Conservation (phyloP, 75 land plant species). For the Picea glauca region DNA sequence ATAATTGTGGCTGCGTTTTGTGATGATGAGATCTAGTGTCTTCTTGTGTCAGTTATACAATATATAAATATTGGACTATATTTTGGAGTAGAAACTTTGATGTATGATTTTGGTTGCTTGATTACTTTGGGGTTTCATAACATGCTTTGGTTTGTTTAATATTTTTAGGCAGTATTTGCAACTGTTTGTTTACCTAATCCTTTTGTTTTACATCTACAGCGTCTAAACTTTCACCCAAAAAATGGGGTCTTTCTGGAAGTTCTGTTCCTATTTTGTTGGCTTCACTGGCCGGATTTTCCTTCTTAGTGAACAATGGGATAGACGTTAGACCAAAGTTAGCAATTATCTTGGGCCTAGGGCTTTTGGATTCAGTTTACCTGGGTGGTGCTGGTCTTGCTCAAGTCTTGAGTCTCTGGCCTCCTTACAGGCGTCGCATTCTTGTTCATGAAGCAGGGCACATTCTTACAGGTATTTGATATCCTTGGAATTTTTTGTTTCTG, state of each 20-base stretch:
- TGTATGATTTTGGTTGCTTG: too few species aligned
- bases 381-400: slow-evolving; percentile 84
- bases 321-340: slow-evolving; percentile 70
- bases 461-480: slow-evolving; percentile 50
- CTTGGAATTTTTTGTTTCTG: not conserved
- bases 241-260: slow-evolving; percentile 80
- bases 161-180: not conserved
- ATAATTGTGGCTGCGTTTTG: not conserved
- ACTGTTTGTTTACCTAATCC: not conserved
- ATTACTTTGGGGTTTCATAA: not conserved
- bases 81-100: not conserved
- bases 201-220: slow-evolving; percentile 39
- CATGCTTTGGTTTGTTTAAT: not conserved
- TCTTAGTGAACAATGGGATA: slow-evolving; percentile 62
- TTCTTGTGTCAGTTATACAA: slow-evolving; percentile 7
- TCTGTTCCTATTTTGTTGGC: slow-evolving; percentile 43
- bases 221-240: slow-evolving; percentile 83
- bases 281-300: slow-evolving; percentile 53
- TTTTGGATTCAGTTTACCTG: slow-evolving; percentile 70
- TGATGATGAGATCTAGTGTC: not conserved
- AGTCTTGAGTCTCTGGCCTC: slow-evolving; percentile 79
- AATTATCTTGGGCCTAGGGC: slow-evolving; percentile 49
- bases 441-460: slow-evolving; percentile 99
- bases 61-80: not conserved
- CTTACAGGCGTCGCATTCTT: slow-evolving; percentile 72